A percentile compares a stretch with the other conserved stretches of the same genome.
Conservation (phyloP, 2,329 filamentous ascomycete species). For the Coleophoma cylindrospora region DNA sequence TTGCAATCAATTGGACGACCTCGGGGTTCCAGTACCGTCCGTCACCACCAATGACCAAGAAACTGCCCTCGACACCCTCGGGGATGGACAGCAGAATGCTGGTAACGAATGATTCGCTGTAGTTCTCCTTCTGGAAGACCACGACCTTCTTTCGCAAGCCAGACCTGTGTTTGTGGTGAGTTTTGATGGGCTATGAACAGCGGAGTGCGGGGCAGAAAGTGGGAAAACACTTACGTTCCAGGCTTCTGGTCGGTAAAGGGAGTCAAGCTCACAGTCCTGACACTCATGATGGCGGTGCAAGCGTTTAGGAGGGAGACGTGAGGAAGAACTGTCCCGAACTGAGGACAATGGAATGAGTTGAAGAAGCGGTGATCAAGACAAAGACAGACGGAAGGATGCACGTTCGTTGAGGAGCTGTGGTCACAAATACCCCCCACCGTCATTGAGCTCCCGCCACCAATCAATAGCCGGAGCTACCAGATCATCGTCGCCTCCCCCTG, state of each 20-base stretch:
- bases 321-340: too few relatives aligned
- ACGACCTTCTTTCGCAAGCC: conserved; percentile 99
- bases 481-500: too few relatives aligned
- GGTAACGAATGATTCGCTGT: conserved; percentile 92
- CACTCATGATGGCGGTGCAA: conserved; percentile 53
- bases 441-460: too few relatives aligned
- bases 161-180: conserved; percentile 53
- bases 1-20: conserved; percentile 92
- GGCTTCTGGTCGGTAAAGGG: conserved; percentile 97
- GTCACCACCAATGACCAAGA: conserved; percentile 95
- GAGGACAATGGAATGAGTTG: neutral
- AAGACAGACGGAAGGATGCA: neutral
- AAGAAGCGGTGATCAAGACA: conserved; percentile 2
- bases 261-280: conserved; percentile 75
- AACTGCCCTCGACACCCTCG: conserved; percentile 75
- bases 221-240: conserved; percentile 74
- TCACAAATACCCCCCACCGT: too few relatives aligned
- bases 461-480: too few relatives aligned
- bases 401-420: neutral
- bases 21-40: conserved; percentile 97
- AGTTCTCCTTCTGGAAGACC: conserved; percentile 91
- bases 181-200: conserved; percentile 21
- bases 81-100: conserved; percentile 95
- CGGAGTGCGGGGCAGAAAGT: conserved; percentile 18
- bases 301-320: neutral